Conservation (phyloP, 73 alveolate species). For the Paramecium sexaurelia region DNA sequence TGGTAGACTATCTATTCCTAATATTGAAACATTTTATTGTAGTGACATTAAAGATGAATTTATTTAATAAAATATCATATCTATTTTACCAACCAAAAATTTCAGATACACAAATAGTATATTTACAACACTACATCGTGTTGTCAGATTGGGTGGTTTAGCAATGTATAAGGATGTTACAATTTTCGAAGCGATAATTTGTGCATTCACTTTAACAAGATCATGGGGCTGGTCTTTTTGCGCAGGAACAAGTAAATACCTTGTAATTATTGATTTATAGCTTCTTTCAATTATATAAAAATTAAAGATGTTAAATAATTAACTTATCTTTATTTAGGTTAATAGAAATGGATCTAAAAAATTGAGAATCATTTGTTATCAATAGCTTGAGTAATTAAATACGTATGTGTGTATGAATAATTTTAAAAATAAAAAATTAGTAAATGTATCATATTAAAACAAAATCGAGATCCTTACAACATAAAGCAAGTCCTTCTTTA, state of each 20-base stretch:
- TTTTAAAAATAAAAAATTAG: not conserved
- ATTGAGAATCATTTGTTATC: not conserved
- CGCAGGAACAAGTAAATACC: conserved; percentile 6
- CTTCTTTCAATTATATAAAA: conserved; percentile 28
- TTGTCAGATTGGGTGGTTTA: conserved; percentile 11
- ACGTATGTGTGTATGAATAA: not conserved
- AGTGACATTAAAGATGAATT: not conserved
- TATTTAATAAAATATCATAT: not conserved
- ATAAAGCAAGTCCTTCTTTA: conserved; percentile 31
- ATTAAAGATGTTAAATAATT: not conserved
- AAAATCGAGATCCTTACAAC: conserved; percentile 44
- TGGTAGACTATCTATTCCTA: not conserved
- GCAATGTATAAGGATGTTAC: conserved; percentile 39
- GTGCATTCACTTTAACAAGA: conserved; percentile 21
- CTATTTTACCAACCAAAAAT: not conserved
- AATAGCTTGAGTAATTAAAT: not conserved
- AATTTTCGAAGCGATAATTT: conserved; percentile 26
- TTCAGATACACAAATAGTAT: not conserved
- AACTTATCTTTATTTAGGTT: conserved; percentile 34
- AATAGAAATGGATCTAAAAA: not conserved
- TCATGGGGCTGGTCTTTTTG: conserved; percentile 58
- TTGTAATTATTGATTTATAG: not conserved
- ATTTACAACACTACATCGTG: conserved; percentile 50
- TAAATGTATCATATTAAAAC: not conserved
- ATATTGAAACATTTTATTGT: conserved; percentile 8